Conservation (phyloP, 2,329 filamentous ascomycete species). For the Cryphonectria nitschkei region DNA sequence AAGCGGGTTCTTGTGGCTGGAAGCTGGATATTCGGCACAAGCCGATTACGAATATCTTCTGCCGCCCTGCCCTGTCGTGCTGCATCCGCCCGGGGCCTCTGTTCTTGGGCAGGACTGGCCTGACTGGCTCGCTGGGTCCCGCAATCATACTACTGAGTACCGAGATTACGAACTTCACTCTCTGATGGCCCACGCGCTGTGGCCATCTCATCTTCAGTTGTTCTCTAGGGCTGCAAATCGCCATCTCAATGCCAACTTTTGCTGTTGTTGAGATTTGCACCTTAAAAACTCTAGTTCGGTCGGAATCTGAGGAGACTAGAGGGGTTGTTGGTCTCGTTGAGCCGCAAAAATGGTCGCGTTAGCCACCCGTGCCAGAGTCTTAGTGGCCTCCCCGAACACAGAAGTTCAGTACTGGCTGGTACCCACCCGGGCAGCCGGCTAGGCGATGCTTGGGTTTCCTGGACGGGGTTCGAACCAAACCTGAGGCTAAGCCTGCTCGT, state of each 20-base stretch:
- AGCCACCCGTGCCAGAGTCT: background rate
- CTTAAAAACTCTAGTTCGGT: background rate
- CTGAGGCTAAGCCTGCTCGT: background rate
- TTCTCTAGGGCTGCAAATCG: constrained; percentile 2
- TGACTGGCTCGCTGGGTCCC: constrained; percentile 21
- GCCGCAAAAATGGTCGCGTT: constrained; percentile 2
- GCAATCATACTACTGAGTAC: constrained; percentile 26
- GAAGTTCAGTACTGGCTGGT: background rate
- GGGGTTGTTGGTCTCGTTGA: constrained; percentile 4
- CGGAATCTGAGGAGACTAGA: background rate
- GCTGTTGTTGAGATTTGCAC: background rate
- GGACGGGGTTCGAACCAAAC: background rate
- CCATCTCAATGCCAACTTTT: background rate
- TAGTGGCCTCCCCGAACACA: background rate
- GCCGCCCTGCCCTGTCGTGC: constrained; percentile 4
- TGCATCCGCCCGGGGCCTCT: constrained; percentile 1
- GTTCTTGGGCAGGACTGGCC: constrained; percentile 7
- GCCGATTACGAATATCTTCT: constrained; percentile 24
- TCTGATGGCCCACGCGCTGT: background rate
- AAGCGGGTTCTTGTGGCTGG: background rate
- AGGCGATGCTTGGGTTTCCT: background rate
- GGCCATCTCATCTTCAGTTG: background rate
- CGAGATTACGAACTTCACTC: constrained; percentile 26
- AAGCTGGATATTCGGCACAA: constrained; percentile 15
- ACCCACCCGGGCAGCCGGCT: background rate